Percentiles rank a stretch among this genome's conserved stretches.
Conservation (phyloP, 257 asterid species). For the Handroanthus guayacan region DNA sequence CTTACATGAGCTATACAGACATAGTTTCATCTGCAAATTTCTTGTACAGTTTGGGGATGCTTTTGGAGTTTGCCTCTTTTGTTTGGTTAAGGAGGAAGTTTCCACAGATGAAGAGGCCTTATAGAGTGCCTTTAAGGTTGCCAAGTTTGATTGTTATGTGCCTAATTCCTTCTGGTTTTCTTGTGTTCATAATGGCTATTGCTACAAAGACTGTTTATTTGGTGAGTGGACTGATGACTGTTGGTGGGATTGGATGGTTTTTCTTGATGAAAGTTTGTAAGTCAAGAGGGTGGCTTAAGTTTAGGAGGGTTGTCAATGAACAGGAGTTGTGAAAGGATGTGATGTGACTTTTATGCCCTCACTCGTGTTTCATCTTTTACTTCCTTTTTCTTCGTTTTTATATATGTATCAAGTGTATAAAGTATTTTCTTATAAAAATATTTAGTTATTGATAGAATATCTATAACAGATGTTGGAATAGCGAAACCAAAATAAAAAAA, state of each 20-base stretch:
- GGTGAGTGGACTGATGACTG: slow-evolving; percentile 61
- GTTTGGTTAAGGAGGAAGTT: slow-evolving; percentile 66
- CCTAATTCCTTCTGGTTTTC: slow-evolving; percentile 61
- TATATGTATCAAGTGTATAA: too few species aligned
- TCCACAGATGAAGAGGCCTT: slow-evolving; percentile 65
- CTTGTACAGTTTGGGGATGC: slow-evolving; percentile 77
- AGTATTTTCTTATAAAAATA: too few species aligned
- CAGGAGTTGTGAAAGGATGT: slow-evolving; percentile 25
- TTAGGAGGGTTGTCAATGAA: slow-evolving; percentile 35
- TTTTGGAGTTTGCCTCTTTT: slow-evolving; percentile 75
- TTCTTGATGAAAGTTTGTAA: slow-evolving; percentile 66
- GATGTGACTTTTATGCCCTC: too few species aligned
- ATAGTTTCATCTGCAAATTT: slow-evolving; percentile 68
- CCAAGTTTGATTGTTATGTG: slow-evolving; percentile 64
- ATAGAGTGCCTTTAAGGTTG: slow-evolving; percentile 56
- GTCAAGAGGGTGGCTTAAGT: slow-evolving; percentile 55
- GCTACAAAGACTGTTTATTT: slow-evolving; percentile 61
- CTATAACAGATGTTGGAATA: too few species aligned
- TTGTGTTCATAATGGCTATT: slow-evolving; percentile 62
- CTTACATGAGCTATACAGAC: slow-evolving; percentile 62
- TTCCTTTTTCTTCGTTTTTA: too few species aligned
- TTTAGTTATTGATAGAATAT: too few species aligned
- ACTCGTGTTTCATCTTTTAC: too few species aligned
- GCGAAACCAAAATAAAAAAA: too few species aligned
- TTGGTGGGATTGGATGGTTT: slow-evolving; percentile 61